phyloP scores from a whole-genome alignment of 2,329 filamentous ascomycete genomes.

The Xylariaceae sp. region DNA sequence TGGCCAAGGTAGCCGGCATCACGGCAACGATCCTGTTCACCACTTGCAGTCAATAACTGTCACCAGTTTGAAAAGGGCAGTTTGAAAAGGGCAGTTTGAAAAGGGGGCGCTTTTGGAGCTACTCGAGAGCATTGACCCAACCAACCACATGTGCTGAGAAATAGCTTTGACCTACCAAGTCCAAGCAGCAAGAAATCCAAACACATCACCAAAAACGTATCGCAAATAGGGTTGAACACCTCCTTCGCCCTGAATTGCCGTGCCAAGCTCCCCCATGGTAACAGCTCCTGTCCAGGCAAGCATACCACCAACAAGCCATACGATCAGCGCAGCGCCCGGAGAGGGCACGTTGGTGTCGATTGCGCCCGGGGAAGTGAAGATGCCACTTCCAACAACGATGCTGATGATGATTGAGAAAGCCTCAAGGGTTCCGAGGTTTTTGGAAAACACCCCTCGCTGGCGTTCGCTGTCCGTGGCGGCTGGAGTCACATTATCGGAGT shows the following conservation, averaged over 20 bases:
- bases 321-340: constrained; percentile 51
- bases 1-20: constrained; percentile 62
- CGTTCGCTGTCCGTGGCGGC: constrained; percentile 5
- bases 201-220: constrained; percentile 57
- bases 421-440: constrained; percentile 29
- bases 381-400: constrained; percentile 61
- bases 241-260: constrained; percentile 59
- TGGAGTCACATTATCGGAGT: constrained; percentile 2
- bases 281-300: constrained; percentile 62
- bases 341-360: constrained; percentile 63
- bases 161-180: too few species aligned
- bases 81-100: too few species aligned
- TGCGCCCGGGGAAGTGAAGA: constrained; percentile 61
- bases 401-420: constrained; percentile 57
- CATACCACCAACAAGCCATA: constrained; percentile 59
- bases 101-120: too few species aligned
- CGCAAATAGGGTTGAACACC: constrained; percentile 61
- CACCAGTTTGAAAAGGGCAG: too few species aligned
- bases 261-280: constrained; percentile 60
- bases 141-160: too few species aligned
- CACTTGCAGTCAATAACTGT: too few species aligned
- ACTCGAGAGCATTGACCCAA: too few species aligned
- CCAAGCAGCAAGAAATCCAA: constrained; percentile 55
- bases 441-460: constrained; percentile 25
- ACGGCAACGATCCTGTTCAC: constrained; percentile 62